These are phyloP conservation scores for Candida maesae DNA, from an alignment of 805 yeast species.

Conservation along the genomic window DNA sequence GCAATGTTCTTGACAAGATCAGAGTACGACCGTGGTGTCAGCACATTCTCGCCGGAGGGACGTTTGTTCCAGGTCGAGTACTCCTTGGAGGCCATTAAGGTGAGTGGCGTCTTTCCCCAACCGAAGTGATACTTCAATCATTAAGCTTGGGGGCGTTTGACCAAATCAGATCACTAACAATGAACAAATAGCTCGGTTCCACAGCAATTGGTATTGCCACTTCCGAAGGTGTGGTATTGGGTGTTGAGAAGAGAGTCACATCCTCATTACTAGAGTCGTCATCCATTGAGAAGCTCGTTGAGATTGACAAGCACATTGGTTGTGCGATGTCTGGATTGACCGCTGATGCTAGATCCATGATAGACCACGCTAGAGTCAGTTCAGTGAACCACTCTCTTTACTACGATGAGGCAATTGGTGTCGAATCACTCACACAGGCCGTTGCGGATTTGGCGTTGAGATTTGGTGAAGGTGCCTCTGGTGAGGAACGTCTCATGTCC, in stretches of 20 bases:
- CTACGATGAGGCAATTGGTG: constrained; percentile 88
- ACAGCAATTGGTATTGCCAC: constrained; percentile 98
- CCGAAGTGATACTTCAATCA: not conserved
- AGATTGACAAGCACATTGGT: constrained; percentile 90
- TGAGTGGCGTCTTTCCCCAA: constrained; percentile 30
- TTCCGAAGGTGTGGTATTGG: constrained; percentile 91
- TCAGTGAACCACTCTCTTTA: constrained; percentile 84
- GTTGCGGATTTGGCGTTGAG: constrained; percentile 96
- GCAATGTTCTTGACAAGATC: constrained; percentile 96
- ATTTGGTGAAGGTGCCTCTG: constrained; percentile 96
- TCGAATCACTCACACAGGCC: constrained; percentile 91
- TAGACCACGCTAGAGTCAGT: constrained; percentile 94
- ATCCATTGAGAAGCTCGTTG: constrained; percentile 93
- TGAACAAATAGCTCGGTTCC: constrained; percentile 57
- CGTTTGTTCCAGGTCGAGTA: constrained; percentile 97
- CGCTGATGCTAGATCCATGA: constrained; percentile 98
- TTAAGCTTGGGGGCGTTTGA: too few species aligned
- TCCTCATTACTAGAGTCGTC: constrained; percentile 87
- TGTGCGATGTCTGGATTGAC: constrained; percentile 99
- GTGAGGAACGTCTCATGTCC: constrained; percentile 88
- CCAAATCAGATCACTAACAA: too few species aligned
- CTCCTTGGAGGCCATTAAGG: constrained; percentile 93
- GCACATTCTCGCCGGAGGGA: constrained; percentile 98
- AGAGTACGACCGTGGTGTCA: constrained; percentile 98
- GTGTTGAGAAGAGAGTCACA: constrained; percentile 96